These are phyloP conservation scores for Aureobasidium sp. DNA, from an alignment of 2,329 filamentous ascomycete genomes.

Conservation along the genomic window DNA sequence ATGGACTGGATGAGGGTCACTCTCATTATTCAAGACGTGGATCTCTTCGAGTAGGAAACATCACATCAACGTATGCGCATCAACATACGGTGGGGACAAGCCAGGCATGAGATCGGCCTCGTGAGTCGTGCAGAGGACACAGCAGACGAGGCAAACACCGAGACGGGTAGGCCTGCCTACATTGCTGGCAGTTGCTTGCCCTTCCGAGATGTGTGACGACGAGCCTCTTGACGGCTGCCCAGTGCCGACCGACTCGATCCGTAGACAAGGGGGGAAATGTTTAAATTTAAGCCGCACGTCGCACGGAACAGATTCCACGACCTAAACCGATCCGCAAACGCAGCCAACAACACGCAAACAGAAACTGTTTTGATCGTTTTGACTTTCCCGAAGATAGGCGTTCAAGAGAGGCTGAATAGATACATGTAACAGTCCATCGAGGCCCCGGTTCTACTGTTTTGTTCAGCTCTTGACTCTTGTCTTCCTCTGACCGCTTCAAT, in stretches of 20 bases:
- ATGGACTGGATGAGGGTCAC: background rate
- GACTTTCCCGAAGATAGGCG: background rate
- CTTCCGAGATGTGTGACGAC: background rate
- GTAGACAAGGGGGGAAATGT: background rate
- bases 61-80: background rate
- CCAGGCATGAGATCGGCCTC: background rate
- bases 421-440: background rate
- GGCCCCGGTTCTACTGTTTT: background rate
- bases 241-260: background rate
- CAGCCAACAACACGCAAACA: background rate
- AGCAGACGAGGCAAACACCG: background rate
- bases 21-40: background rate
- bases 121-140: background rate
- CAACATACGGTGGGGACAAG: background rate
- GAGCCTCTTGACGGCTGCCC: background rate
- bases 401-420: background rate
- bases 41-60: background rate
- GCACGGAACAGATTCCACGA: background rate
- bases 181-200: background rate
- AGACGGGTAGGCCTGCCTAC: background rate
- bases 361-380: background rate
- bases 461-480: background rate
- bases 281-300: constrained; percentile 2
- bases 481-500: background rate
- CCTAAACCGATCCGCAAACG: background rate